Evolutionary conservation across 75 land plant genomes (phyloP).

Genomic region (Larix kaempferi): DNA sequence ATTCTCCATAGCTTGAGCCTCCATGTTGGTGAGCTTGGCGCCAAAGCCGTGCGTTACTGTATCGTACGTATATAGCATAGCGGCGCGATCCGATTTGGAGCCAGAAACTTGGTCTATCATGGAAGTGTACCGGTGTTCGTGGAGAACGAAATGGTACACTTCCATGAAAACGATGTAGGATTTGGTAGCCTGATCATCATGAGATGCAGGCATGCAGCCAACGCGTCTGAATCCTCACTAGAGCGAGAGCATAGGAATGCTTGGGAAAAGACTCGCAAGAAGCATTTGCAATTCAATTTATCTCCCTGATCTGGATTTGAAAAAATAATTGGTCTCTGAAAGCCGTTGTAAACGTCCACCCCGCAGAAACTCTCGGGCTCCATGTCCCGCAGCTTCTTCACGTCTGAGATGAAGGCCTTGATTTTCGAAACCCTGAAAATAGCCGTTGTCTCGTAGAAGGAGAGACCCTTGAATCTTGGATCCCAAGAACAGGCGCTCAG

Average conservation of each 20-base stretch:
- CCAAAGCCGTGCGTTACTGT: conserved; percentile 52
- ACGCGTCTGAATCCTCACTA: no score
- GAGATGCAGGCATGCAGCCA: no score
- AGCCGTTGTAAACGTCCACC: conserved; percentile 53
- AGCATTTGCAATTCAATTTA: no score
- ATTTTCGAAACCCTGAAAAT: conserved; percentile 38
- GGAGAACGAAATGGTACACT: conserved; percentile 19
- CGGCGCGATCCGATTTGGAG: background rate
- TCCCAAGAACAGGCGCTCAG: conserved; percentile 60
- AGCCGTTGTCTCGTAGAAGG: conserved; percentile 56
- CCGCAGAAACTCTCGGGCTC: conserved; percentile 51
- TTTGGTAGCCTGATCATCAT: no score
- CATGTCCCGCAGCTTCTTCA: conserved; percentile 46
- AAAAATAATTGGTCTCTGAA: no score
- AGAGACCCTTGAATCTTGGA: conserved; percentile 54
- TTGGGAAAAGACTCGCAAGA: no score
- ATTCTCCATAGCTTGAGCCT: conserved; percentile 28
- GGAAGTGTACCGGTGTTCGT: conserved; percentile 32
- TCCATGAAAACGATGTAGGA: conserved; percentile 33
- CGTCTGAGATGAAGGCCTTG: conserved; percentile 52
- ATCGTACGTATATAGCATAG: conserved; percentile 33
- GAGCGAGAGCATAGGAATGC: no score
- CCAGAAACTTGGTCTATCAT: background rate
- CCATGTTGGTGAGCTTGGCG: conserved; percentile 33
- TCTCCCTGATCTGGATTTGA: no score